Evolutionary conservation across 805 yeast species (phyloP).

Genomic region (Deakozyma indianensis): DNA sequence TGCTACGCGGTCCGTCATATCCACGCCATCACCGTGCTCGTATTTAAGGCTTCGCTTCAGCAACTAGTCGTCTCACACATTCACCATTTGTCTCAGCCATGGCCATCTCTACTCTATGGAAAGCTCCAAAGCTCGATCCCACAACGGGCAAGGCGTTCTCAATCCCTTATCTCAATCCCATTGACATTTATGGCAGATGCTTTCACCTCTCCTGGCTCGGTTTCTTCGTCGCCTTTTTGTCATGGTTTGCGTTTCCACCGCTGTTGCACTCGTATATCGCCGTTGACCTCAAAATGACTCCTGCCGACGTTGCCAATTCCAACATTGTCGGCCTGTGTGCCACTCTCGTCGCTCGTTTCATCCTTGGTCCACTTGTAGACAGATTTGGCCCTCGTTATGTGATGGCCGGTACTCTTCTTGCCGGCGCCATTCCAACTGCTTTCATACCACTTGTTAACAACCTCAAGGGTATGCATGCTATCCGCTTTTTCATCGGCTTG

Average conservation of each 20-base stretch:
- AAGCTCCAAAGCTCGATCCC: constrained; percentile 6
- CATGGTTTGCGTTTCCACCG: constrained; percentile 11
- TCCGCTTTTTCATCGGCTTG: constrained; percentile 20
- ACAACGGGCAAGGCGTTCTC: constrained; percentile 8
- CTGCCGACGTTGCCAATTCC: constrained; percentile 7
- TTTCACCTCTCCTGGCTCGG: constrained; percentile 8
- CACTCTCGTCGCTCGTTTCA: constrained; percentile 7
- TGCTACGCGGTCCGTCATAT: no score
- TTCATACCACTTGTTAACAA: constrained; percentile 10
- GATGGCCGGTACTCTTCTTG: constrained; percentile 7
- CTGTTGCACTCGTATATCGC: constrained; percentile 6
- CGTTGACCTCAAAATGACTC: constrained; percentile 6
- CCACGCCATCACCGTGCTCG: no score
- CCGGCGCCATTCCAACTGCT: constrained; percentile 10
- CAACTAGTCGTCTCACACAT: no score
- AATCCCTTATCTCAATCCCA: constrained; percentile 7
- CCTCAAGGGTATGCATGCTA: constrained; percentile 15
- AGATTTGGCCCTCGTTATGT: constrained; percentile 7
- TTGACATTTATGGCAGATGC: constrained; percentile 7
- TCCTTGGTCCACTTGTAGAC: constrained; percentile 9
- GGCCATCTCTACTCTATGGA: constrained; percentile 6
- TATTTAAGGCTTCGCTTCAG: no score
- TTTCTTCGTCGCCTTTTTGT: constrained; percentile 9
- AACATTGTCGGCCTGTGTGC: constrained; percentile 9
- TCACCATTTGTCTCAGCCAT: no score